Evolutionary conservation across 352 stramenopile genomes (phyloP).

Genomic region (Aphanomyces stellatus): DNA sequence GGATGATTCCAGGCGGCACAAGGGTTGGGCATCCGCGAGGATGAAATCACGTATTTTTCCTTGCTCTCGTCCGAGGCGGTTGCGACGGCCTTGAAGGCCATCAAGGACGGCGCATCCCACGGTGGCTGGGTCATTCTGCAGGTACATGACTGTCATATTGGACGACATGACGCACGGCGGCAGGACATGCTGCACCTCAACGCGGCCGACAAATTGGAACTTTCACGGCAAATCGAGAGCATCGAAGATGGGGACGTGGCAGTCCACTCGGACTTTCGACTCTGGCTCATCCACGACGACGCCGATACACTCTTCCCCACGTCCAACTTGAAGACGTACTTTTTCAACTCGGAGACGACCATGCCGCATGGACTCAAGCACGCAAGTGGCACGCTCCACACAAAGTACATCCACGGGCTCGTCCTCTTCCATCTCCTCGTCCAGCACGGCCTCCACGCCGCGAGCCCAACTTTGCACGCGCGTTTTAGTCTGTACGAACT

Average conservation of each 20-base stretch:
- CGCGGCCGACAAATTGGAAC: background rate
- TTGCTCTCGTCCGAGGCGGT: background rate
- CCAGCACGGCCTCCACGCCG: background rate
- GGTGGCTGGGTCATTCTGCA: constrained; percentile 18
- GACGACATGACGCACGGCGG: background rate
- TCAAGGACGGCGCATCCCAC: constrained; percentile 13
- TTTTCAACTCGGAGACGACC: background rate
- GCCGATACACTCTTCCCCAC: background rate
- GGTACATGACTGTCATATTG: background rate
- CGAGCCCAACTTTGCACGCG: background rate
- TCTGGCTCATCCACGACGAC: constrained; percentile 12
- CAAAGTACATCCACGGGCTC: constrained; percentile 2
- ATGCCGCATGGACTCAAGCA: background rate
- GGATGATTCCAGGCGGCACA: background rate
- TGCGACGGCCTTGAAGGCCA: background rate
- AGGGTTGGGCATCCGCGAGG: constrained; percentile 13
- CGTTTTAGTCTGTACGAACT: constrained; percentile 6
- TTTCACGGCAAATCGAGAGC: background rate
- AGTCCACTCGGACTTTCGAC: constrained; percentile 11
- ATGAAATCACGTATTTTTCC: constrained; percentile 14
- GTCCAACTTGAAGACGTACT: constrained; percentile 12
- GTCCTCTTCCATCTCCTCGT: background rate
- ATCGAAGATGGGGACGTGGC: constrained; percentile 7
- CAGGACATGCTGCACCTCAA: background rate
- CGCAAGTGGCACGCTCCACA: background rate